Evolutionary conservation across 108 stramenopile species (phyloP), one percentile per base, ranked within the genome.

Genomic region (Parmales sp.): DNA sequence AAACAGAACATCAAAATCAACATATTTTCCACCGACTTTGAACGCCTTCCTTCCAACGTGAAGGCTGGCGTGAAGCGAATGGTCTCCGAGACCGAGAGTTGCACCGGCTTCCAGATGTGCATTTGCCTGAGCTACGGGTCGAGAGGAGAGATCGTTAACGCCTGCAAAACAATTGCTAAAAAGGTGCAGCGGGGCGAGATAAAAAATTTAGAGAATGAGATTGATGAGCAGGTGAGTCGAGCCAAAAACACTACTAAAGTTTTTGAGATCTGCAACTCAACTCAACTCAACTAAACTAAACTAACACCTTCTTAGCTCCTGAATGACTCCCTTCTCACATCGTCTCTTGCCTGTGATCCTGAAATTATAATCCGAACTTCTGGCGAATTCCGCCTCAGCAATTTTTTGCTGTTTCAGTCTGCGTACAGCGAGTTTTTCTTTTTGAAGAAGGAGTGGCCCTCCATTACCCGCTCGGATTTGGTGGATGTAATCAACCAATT

Each of bases 381-480:
- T 23, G 98, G 98, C 1, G 98, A 99, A 85, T 66, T 79, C 28
- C 82, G 98, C 20, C 70, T 96, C 20, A 90, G 88, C 68, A 95
- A 95, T 78, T 97, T 95, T 74, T 78, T 96, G 25, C 72, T 98
- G 18, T 97, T 90, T 89, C 94, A 99, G 69, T 46, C 85, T 34
- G 95, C 96, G 13, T 95, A 97, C 67, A 81, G 93, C 2, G 96
- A 99, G 78, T 63, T 97, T 22, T 91, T 95, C 73, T 99, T 99
- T 70, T 43, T 96, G 23, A 78, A 91, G 39, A 93, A 93, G 69
- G 74, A 72, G 3, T 99, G 98, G 98, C 98, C 98, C n/a, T 94
- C 85, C 64, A 70, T 86, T 45, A 66, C 74, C 60, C 83, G 73
- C 67, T 68, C 74, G 23, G 92, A 88, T 49, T 76, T 87, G 38